phyloP scores from a whole-genome alignment of 2,329 filamentous ascomycete species.

The Alternaria infectoria region DNA sequence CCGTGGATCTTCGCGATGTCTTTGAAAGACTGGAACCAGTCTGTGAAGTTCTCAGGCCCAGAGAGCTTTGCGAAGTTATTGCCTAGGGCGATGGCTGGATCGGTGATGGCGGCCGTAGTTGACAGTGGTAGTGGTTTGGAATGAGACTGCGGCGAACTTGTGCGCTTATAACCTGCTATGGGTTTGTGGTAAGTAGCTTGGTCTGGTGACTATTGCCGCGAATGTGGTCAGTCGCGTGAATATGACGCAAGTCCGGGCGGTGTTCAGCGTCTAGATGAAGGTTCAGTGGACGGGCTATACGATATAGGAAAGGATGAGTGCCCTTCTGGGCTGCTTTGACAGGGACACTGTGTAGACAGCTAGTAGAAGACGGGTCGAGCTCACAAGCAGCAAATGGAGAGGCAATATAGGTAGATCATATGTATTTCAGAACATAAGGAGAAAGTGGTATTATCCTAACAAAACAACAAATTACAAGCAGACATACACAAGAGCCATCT shows the following conservation, averaged over 20 bases:
- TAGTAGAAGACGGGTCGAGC: too few species aligned
- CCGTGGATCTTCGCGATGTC: background rate
- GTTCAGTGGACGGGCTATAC: background rate
- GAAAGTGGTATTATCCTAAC: slow-evolving; percentile 26
- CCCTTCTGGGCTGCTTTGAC: background rate
- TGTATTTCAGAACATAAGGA: slow-evolving; percentile 7
- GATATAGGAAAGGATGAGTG: background rate
- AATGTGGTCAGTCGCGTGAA: background rate
- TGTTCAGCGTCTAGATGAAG: background rate
- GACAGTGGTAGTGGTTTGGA: background rate
- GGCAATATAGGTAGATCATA: background rate
- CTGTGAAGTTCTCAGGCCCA: background rate
- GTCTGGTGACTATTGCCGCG: background rate
- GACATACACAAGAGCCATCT: slow-evolving; percentile 10
- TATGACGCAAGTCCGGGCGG: background rate
- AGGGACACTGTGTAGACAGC: background rate
- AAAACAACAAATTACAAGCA: slow-evolving; percentile 22
- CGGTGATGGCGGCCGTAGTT: background rate
- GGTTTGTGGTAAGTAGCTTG: background rate
- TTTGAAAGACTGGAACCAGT: background rate
- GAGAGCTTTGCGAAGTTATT: background rate
- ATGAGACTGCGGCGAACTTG: background rate
- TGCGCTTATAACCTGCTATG: background rate
- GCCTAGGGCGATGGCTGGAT: background rate
- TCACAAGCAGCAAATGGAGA: background rate